Conservation (phyloP, 768 basidiomycete genomes). For the Holtermanniella nyarrowii region DNA sequence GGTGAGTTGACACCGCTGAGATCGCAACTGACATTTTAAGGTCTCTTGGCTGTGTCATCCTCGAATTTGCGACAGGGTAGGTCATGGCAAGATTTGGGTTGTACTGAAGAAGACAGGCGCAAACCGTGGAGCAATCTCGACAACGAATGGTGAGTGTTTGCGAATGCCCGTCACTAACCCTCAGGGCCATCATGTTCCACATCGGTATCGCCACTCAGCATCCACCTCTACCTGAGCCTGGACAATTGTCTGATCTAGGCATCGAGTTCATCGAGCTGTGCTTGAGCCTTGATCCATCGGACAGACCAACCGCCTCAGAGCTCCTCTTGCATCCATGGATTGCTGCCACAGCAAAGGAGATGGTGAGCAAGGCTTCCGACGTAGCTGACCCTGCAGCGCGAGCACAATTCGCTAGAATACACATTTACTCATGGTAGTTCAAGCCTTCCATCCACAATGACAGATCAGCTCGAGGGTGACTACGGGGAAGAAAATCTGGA, state of each 20-base stretch:
- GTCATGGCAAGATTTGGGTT: not conserved
- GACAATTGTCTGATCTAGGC: constrained; percentile 75
- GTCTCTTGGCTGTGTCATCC: constrained; percentile 88
- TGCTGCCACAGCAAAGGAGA: constrained; percentile 44
- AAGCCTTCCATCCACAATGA: too few species aligned
- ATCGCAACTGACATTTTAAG: not conserved
- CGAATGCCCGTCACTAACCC: not conserved
- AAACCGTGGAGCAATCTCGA: constrained; percentile 99
- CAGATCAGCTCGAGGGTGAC: too few species aligned
- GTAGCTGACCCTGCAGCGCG: not conserved
- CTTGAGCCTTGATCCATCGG: constrained; percentile 71
- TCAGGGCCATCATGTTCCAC: constrained; percentile 99
- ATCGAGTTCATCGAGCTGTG: constrained; percentile 91
- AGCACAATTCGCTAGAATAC: not conserved
- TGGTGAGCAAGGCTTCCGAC: not conserved
- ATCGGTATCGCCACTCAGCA: constrained; percentile 95
- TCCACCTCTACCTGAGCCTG: constrained; percentile 84
- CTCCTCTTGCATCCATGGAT: constrained; percentile 86
- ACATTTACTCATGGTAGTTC: too few species aligned
- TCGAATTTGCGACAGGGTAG: constrained; percentile 83
- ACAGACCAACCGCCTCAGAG: constrained; percentile 72
- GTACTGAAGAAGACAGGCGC: constrained; percentile 40
- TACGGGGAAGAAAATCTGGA: too few species aligned
- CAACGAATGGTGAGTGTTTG: constrained; percentile 76
- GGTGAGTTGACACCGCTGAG: constrained; percentile 43